Conservation (phyloP, 2,329 filamentous ascomycete genomes). For the Aspergillus fumigatus region DNA sequence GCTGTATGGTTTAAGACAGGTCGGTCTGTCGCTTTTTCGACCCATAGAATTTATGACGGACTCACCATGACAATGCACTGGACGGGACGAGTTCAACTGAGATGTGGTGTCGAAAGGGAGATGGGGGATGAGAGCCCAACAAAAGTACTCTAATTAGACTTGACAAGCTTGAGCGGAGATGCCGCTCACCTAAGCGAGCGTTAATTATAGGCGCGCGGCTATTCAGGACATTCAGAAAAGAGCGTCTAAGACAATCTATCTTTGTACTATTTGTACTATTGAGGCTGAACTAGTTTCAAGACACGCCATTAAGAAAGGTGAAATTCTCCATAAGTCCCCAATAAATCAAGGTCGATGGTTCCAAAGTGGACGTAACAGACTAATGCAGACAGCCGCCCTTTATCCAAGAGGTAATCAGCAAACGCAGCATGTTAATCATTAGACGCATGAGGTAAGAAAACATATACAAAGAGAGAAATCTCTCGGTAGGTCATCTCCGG, state of each 20-base stretch:
- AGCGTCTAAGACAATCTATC: neutral
- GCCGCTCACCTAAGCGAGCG: constrained; percentile 19
- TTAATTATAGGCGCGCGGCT: constrained; percentile 22
- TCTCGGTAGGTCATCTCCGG: neutral
- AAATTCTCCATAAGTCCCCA: neutral
- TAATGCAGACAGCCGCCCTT: neutral
- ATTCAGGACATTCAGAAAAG: neutral
- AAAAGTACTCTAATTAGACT: constrained; percentile 13
- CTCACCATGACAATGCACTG: constrained; percentile 28
- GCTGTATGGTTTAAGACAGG: neutral
- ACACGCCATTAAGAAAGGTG: neutral
- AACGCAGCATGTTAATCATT: constrained; percentile 5
- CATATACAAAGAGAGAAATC: neutral
- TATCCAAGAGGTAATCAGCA: neutral
- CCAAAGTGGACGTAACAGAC: neutral
- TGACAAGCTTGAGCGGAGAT: constrained; percentile 19
- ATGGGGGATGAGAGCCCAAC: constrained; percentile 10
- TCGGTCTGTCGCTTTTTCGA: neutral
- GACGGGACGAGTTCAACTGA: constrained; percentile 11
- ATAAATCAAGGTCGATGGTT: constrained; percentile 3
- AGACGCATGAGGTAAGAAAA: neutral
- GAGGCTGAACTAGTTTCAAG: neutral
- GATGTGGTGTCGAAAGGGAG: constrained; percentile 14
- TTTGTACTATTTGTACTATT: neutral
- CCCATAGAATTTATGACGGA: neutral